Evolutionary conservation across 345 rosid species (phyloP).

Genomic region (Melastoma malabathricum): DNA sequence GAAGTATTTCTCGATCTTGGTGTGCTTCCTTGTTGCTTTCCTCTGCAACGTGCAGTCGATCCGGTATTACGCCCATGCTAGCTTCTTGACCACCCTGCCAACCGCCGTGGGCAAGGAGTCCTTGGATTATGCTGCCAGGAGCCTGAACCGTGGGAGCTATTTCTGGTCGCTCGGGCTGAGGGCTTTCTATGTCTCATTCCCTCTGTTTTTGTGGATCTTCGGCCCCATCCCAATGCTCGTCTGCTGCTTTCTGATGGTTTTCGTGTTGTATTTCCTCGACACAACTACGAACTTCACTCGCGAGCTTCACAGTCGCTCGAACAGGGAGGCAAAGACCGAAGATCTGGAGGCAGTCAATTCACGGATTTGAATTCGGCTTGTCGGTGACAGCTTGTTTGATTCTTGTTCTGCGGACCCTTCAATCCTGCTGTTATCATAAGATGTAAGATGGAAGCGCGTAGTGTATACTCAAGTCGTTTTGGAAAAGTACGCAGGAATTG

Average conservation of each 20-base stretch:
- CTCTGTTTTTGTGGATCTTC: constrained; percentile 79
- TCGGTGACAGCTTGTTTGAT: too few relatives aligned
- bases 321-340: constrained; percentile 18
- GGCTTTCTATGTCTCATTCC: constrained; percentile 77
- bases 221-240: constrained; percentile 88
- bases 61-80: constrained; percentile 78
- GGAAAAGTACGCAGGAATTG: too few relatives aligned
- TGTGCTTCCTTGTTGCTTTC: constrained; percentile 85
- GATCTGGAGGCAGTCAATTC: constrained; percentile 27
- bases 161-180: constrained; percentile 92
- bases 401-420: too few relatives aligned
- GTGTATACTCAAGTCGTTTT: too few relatives aligned
- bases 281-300: constrained; percentile 57
- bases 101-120: constrained; percentile 39
- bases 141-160: constrained; percentile 78
- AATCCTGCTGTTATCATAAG: too few relatives aligned
- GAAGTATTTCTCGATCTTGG: constrained; percentile 69
- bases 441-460: too few relatives aligned
- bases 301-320: constrained; percentile 44
- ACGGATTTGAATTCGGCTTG: too few relatives aligned
- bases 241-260: constrained; percentile 52
- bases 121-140: constrained; percentile 58
- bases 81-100: constrained; percentile 68
- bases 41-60: constrained; percentile 87
- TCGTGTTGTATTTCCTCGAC: constrained; percentile 69